Percentiles rank a stretch among this genome's conserved stretches.
These are phyloP conservation scores for Podospora fimiseda DNA, from an alignment of 495 filamentous ascomycete genomes.

Conservation along the genomic window DNA sequence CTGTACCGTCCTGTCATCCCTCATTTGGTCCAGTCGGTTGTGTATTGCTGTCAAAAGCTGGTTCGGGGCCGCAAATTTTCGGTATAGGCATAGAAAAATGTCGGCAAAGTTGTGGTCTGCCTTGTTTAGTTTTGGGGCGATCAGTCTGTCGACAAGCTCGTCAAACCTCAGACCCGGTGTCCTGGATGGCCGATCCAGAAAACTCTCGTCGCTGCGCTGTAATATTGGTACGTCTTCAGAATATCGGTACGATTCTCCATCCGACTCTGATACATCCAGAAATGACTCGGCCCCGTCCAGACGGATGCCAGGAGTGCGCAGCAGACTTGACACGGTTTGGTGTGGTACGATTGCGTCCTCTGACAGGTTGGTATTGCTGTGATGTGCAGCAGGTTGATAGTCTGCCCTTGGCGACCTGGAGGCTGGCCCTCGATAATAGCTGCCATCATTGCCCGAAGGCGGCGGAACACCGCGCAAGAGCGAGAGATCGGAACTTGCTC, in stretches of 20 bases:
- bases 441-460: slow-evolving; percentile 25
- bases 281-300: slow-evolving; percentile 47
- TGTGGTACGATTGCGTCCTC: slow-evolving; percentile 28
- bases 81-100: slow-evolving; percentile 89
- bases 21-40: slow-evolving; percentile 62
- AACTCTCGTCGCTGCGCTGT: slow-evolving; percentile 46
- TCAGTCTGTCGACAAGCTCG: slow-evolving; percentile 79
- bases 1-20: slow-evolving; percentile 53
- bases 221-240: slow-evolving; percentile 57
- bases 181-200: slow-evolving; percentile 42
- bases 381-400: slow-evolving; percentile 15
- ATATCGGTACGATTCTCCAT: slow-evolving; percentile 46
- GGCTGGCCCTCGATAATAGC: slow-evolving; percentile 25
- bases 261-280: slow-evolving; percentile 55
- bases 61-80: slow-evolving; percentile 81
- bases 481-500: slow-evolving; percentile 60
- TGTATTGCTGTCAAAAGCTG: slow-evolving; percentile 69
- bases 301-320: slow-evolving; percentile 40
- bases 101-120: slow-evolving; percentile 76
- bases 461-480: slow-evolving; percentile 37
- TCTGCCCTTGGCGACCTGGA: slow-evolving; percentile 28
- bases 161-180: slow-evolving; percentile 69
- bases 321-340: slow-evolving; percentile 39
- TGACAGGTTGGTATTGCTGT: slow-evolving; percentile 12
- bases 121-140: slow-evolving; percentile 75